Evolutionary conservation across 2,329 filamentous ascomycete species (phyloP).

Genomic region (Phialophora verrucosa): DNA sequence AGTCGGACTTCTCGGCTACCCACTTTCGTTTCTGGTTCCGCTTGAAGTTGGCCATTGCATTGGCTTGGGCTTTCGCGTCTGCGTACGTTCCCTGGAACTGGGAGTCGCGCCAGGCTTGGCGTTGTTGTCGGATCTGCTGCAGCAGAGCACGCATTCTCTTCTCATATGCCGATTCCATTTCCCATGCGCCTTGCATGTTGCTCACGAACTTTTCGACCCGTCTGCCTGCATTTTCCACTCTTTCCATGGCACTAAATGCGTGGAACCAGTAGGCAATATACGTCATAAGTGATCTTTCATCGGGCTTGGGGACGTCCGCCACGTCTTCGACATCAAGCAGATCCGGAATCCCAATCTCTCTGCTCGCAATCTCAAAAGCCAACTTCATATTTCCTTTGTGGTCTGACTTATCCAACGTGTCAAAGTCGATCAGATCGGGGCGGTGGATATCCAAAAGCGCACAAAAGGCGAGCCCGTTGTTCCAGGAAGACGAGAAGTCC

Average conservation of each 20-base stretch:
- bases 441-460: conserved; percentile 95
- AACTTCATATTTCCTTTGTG: conserved; percentile 97
- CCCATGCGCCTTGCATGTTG: conserved; percentile 99
- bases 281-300: conserved; percentile 97
- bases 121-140: conserved; percentile 73
- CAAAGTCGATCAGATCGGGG: conserved; percentile 96
- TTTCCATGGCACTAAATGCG: conserved; percentile 98
- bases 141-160: conserved; percentile 84
- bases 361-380: conserved; percentile 92
- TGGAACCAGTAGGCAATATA: conserved; percentile 99
- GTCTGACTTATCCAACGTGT: conserved; percentile 89
- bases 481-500: conserved; percentile 96
- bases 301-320: conserved; percentile 92
- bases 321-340: conserved; percentile 97
- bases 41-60: conserved; percentile 86
- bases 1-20: conserved; percentile 97
- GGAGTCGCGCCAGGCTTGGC: conserved; percentile 75
- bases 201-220: conserved; percentile 98
- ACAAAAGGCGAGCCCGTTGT: conserved; percentile 95
- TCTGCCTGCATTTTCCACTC: conserved; percentile 94
- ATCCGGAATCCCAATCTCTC: conserved; percentile 96
- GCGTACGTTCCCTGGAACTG: conserved; percentile 89
- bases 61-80: conserved; percentile 87
- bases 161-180: conserved; percentile 98
- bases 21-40: conserved; percentile 87